Base-by-base conservation (phyloP, 768 basidiomycete species). In the Suillus paluster region DNA sequence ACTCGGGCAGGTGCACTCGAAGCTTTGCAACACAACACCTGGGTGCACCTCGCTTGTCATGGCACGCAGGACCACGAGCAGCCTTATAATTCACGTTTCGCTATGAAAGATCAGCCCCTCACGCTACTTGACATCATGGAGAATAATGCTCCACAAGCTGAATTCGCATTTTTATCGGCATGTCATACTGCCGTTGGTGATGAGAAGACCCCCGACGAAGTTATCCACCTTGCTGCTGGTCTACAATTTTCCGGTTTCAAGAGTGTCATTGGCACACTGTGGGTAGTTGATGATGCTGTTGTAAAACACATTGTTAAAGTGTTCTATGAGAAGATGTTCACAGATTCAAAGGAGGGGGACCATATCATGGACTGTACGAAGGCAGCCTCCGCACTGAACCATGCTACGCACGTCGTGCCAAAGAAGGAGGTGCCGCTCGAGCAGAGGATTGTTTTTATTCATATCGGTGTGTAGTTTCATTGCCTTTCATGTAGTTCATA, bases 141-240 rank as follows among this genome's bases (percentile, higher is more conserved):
- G n/a, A 12, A 17, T 4, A 48, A 57, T 14, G 12, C 49, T 11
- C 41, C 30, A 10, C 41, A 33, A 30, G 53, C 52, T 19, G 60
- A 45, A 33, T 61, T 61, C 17, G 60, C 60, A 38, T 61, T 56
- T 30, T 54, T 71, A 21, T 70, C 69, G 30, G 69, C 70, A 12
- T 71, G 70, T 48, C 30, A 30, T 30, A 30, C 30, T 30, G 30
- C 30, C 30, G 30, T 30, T 6, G 30, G 30, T 6, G 30, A 30
- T 6, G 30, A 30, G 30, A 6, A 30, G 6, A 30, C 30, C 4
- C 30, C 30, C 30, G 30, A 30, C 30, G 30, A 30, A 30, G 30
- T 30, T 6, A 30, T 30, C 30, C 30, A 30, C 6, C 30, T 30
- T 6, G 30, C 30, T 3, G 30, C 30, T 30, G 30, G 30, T 30